These are phyloP conservation scores for Bolboschoenoplectus hybrid DNA, from an alignment of 202 grass and related monocot species.

Conservation along the genomic window DNA sequence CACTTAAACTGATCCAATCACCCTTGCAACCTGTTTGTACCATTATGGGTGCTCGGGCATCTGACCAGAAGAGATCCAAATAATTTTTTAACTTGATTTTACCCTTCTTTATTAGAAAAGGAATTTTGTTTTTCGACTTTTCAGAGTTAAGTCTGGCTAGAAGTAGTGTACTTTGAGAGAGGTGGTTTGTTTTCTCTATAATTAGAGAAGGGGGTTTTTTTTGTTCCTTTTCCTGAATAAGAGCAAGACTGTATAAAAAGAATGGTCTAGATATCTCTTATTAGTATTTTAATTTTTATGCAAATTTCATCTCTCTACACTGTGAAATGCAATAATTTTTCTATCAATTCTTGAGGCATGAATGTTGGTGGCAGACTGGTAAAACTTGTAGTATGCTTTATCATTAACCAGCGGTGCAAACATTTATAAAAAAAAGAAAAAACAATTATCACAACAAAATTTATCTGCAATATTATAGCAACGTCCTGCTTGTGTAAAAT, in stretches of 20 bases:
- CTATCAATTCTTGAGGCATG: neutral
- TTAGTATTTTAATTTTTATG: neutral
- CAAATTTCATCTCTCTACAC: neutral
- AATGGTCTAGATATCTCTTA: slow-evolving; percentile 17
- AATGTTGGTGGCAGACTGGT: neutral
- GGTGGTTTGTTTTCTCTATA: neutral
- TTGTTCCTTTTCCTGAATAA: neutral
- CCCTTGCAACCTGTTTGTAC: slow-evolving; percentile 87
- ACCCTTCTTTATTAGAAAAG: slow-evolving; percentile 35
- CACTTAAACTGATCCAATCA: slow-evolving; percentile 61
- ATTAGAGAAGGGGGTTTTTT: neutral
- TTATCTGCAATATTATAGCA: slow-evolving; percentile 2
- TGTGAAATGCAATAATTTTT: neutral
- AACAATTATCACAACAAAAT: neutral
- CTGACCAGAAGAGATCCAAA: slow-evolving; percentile 78
- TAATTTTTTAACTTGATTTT: slow-evolving; percentile 38
- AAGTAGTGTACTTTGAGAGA: slow-evolving; percentile 31
- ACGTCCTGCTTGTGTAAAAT: neutral
- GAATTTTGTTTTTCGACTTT: slow-evolving; percentile 38
- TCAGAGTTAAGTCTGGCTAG: slow-evolving; percentile 30
- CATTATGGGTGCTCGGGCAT: slow-evolving; percentile 74
- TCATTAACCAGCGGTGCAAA: neutral
- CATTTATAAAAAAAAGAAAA: neutral
- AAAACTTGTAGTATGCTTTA: neutral
- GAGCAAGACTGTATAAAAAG: slow-evolving; percentile 10